These are phyloP conservation scores for Geranium rotundifolium DNA, from an alignment of 345 rosid species.

Conservation along the genomic window DNA sequence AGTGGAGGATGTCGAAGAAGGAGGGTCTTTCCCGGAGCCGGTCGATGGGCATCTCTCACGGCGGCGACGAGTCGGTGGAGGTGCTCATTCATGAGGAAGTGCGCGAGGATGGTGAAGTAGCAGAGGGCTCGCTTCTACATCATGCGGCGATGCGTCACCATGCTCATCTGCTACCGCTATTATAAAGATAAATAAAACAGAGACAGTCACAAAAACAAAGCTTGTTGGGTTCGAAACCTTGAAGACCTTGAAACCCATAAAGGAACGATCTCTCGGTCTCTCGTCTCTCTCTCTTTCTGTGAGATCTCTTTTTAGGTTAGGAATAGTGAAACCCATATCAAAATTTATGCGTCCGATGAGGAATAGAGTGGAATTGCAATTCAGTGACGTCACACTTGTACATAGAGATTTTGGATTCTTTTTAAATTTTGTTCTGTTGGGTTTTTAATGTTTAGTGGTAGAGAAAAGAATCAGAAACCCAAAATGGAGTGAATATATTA, in stretches of 20 bases:
- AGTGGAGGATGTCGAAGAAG: conserved; percentile 54
- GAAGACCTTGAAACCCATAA: not conserved
- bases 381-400: not conserved
- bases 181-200: conserved; percentile 48
- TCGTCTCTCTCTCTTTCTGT: not conserved
- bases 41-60: conserved; percentile 25
- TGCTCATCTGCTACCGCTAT: conserved; percentile 94
- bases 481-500: not conserved
- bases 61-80: conserved; percentile 23
- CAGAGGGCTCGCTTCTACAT: conserved; percentile 93
- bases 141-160: conserved; percentile 76
- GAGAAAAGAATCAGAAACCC: not conserved
- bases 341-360: not conserved
- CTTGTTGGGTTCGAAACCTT: not conserved
- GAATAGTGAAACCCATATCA: not conserved
- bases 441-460: not conserved
- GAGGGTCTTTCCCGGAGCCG: conserved; percentile 51
- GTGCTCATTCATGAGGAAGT: conserved; percentile 69
- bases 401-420: not conserved
- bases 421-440: not conserved
- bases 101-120: conserved; percentile 70
- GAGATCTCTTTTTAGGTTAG: not conserved
- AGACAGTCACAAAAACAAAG: too few relatives aligned
- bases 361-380: not conserved
- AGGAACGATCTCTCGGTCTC: not conserved